phyloP scores from a whole-genome alignment of 129 eudicot genomes.

The Tagetes patula region DNA sequence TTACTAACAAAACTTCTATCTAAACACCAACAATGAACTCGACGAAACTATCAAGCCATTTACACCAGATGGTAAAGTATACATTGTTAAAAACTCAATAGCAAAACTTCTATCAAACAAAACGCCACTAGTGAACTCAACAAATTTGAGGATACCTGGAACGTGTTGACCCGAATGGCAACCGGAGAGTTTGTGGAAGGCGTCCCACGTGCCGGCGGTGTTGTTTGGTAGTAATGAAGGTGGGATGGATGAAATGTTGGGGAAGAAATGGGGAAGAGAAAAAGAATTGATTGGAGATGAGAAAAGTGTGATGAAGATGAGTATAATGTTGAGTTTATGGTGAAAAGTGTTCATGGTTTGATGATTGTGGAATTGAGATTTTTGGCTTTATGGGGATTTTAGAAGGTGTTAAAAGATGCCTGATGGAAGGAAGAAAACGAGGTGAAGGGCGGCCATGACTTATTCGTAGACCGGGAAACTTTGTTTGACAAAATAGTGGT shows the following conservation, averaged over 20 bases:
- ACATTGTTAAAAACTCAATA: no score
- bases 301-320: not conserved
- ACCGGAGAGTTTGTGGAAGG: conserved; percentile 47
- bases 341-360: not conserved
- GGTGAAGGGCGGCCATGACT: conserved; percentile 23
- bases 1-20: no score
- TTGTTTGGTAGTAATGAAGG: conserved; percentile 36
- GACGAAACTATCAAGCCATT: no score
- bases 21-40: no score
- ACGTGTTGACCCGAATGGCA: conserved; percentile 46
- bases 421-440: not conserved
- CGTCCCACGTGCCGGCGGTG: conserved; percentile 46
- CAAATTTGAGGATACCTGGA: no score
- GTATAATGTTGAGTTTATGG: not conserved
- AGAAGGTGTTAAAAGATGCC: not conserved
- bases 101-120: no score
- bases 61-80: no score
- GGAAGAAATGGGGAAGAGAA: conserved; percentile 67
- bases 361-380: not conserved
- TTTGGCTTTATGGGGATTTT: conserved; percentile 12
- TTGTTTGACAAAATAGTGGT: not conserved
- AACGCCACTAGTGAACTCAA: no score
- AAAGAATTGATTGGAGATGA: conserved; percentile 31
- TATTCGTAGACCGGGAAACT: not conserved
- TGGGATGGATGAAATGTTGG: conserved; percentile 69